Evolutionary conservation across 169 alveolate genomes (phyloP), one percentile per base, ranked within the genome.

Genomic region (Eimeria maxima): DNA sequence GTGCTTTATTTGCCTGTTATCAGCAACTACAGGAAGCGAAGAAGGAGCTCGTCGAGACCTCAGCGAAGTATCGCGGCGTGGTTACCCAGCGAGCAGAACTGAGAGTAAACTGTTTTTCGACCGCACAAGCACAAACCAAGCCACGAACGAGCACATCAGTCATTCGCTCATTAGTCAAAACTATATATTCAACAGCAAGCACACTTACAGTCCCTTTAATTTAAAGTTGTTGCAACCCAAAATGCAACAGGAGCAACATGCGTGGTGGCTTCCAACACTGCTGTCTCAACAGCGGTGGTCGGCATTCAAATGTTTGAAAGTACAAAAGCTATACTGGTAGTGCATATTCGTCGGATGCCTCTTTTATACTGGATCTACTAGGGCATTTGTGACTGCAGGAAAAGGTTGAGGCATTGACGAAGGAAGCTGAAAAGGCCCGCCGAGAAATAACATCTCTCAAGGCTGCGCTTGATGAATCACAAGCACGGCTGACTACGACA

Each of bases 11-110:
- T 29, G 47, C 22, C 24, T 4, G 27, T n/a, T 69, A 29, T 86
- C 93, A 86, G 93, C 93, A 86, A 42, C 65, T 86, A 60, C 57
- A 86, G 78, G 93, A 86, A 22, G 24, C 80, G 93, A 86, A 33
- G 60, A 86, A 60, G 44, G 93, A 86, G 18, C 93, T 86, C 22
- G 38, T 16, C 11, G 74, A 57, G 42, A 42, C 33, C 33, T 33
- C 76, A 4, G 76, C 93, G 47, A 86, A 86, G 13, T 63, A 86
- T 42, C 76, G 93, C 47, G 42, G 33, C 38, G 57, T 42, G 27
- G 80, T 42, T 29, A 27, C 93, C 53, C 80, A 86, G 93, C 80
- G 74, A 38, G 20, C 78, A 47, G 80, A 86, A 44, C 78, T 86
- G 38, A 86, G 67, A 80, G 93, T 63, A 86, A 50, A n/a, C 1